Conservation (phyloP, 2,329 filamentous ascomycete species). For the Fusarium floridanum region DNA sequence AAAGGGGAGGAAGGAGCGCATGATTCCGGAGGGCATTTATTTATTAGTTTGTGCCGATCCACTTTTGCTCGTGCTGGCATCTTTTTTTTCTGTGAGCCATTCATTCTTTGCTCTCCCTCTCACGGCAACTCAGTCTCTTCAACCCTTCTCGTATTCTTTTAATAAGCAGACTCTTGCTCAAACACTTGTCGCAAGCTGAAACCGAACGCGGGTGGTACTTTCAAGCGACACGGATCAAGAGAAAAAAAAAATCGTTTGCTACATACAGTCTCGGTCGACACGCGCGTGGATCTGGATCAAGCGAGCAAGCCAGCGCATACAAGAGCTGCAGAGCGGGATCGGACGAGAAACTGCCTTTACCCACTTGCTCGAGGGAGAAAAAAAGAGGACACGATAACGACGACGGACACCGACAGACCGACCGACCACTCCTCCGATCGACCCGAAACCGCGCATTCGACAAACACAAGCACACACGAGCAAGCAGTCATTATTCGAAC, state of each 20-base stretch:
- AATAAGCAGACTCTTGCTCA: background rate
- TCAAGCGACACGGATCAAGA: background rate
- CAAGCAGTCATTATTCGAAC: background rate
- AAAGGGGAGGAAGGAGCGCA: conserved; percentile 1
- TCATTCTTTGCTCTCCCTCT: conserved; percentile 22
- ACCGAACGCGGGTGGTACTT: background rate
- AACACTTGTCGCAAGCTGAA: conserved; percentile 1
- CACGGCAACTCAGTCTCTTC: conserved; percentile 1
- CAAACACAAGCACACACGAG: background rate
- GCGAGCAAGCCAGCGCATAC: conserved; percentile 16
- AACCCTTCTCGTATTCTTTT: conserved; percentile 5
- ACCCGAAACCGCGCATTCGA: conserved; percentile 4
- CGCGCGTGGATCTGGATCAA: background rate
- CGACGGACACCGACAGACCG: conserved; percentile 21
- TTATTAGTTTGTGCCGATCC: conserved; percentile 23
- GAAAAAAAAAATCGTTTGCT: background rate
- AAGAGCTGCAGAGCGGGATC: conserved; percentile 19
- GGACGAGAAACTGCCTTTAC: conserved; percentile 31
- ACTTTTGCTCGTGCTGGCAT: conserved; percentile 36
- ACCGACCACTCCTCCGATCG: conserved; percentile 15
- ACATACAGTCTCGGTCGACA: background rate
- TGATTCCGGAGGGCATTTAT: background rate
- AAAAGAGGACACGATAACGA: conserved; percentile 34
- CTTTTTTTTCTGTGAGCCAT: conserved; percentile 20
- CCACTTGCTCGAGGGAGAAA: conserved; percentile 27